Conservation (phyloP, 2,329 filamentous ascomycete genomes). For the Penicillium corylophilum region DNA sequence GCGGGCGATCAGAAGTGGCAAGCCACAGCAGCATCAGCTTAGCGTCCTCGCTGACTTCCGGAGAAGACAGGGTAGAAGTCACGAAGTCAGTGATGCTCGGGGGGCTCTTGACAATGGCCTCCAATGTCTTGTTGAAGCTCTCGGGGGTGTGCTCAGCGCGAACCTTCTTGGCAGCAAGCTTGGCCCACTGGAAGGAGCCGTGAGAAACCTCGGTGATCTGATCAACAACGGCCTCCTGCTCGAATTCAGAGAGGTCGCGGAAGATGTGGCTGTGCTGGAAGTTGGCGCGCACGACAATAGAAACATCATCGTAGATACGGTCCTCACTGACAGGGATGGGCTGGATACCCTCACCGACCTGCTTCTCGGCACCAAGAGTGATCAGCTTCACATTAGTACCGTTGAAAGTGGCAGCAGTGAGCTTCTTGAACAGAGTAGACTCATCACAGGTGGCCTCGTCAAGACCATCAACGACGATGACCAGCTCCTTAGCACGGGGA, state of each 20-base stretch:
- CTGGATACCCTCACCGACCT: constrained; percentile 8
- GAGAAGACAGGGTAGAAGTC: constrained; percentile 22
- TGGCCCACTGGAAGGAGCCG: constrained; percentile 43
- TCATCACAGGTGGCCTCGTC: constrained; percentile 38
- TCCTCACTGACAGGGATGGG: constrained; percentile 31
- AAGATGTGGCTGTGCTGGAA: constrained; percentile 28
- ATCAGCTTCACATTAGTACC: constrained; percentile 31
- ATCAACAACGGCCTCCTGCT: constrained; percentile 35
- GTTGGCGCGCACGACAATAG: constrained; percentile 31
- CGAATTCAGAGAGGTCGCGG: constrained; percentile 26
- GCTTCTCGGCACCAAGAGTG: constrained; percentile 28
- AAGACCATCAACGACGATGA: constrained; percentile 41
- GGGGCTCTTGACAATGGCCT: constrained; percentile 26
- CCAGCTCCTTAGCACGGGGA: constrained; percentile 34
- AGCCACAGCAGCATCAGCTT: constrained; percentile 40
- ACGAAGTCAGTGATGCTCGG: constrained; percentile 35
- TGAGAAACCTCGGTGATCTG: constrained; percentile 34
- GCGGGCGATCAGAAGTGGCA: constrained; percentile 36
- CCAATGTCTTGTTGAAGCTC: constrained; percentile 29
- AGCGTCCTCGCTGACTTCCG: constrained; percentile 29
- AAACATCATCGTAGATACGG: constrained; percentile 39
- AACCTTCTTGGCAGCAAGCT: constrained; percentile 33
- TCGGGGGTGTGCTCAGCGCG: constrained; percentile 28
- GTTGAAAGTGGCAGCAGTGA: constrained; percentile 24
- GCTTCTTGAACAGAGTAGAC: constrained; percentile 26